Base-by-base conservation (phyloP, 768 basidiomycete species). In the Phlebiopsis flavidoalba region DNA sequence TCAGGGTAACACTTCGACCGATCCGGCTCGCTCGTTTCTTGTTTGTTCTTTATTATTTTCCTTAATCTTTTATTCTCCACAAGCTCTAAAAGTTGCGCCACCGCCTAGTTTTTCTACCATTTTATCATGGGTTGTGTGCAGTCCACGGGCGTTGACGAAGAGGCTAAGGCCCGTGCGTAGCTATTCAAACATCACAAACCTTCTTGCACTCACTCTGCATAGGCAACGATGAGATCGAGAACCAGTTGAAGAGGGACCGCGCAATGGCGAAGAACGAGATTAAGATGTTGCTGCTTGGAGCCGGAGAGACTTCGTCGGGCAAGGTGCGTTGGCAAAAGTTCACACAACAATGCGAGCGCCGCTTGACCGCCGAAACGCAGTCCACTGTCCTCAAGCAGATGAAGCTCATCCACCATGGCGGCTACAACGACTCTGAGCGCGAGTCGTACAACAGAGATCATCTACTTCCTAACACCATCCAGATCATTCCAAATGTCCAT, bases 401-500 rank as follows among this genome's bases (percentile, higher is more conserved):
- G 94, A 95, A 96, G 71, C 87, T 96, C 74, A 95, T 96, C 64
- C 93, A 96, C 72, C 89, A 94, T 64, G 91, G 89, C 60, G 88
- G 88, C 1, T 95, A 95, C 80, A 91, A 88, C 68, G 86, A 89
- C 60, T 83, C 86, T 66, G 94, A 96, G 76, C 82, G 95, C 49
- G 92, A 95, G 59, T 89, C 89, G 24, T 96, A 95, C 84, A 93
- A 91, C n/a, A 75, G 95, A 95, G 76, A 95, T 96, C 70, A 95
- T 97, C 67, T 96, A 83, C 67, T 91, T n/a, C n/a, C 90, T 50
- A 96, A 96, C 73, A 95, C 93, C 36, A 83, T 95, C 64, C 93
- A 96, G n/a, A n/a, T n/a, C n/a, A n/a, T n/a, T n/a, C n/a, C n/a
- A n/a, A n/a, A n/a, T n/a, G 75, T 93, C 91, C 31, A 96, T 96